Evolutionary conservation across 2,329 filamentous ascomycete genomes (phyloP).

Genomic region (Colletotrichum godetiae): DNA sequence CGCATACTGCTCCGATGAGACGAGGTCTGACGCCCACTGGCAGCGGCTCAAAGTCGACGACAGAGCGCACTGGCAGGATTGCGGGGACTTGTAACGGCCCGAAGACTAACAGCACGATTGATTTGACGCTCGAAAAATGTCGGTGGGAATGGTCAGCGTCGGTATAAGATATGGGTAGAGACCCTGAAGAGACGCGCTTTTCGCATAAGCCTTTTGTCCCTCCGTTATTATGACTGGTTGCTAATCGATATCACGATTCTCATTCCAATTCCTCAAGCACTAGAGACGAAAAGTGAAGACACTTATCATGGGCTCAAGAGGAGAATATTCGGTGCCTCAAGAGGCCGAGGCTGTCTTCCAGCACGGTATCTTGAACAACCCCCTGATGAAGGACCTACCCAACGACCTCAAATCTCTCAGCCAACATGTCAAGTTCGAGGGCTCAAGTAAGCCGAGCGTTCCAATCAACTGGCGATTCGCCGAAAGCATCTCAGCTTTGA

Average conservation of each 20-base stretch:
- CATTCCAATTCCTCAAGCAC: neutral
- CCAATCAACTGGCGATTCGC: constrained; percentile 68
- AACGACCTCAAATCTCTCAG: constrained; percentile 20
- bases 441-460: constrained; percentile 54
- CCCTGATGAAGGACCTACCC: constrained; percentile 20
- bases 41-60: neutral
- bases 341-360: constrained; percentile 27
- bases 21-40: neutral
- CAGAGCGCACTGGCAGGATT: neutral
- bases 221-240: neutral
- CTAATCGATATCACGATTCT: too few relatives aligned
- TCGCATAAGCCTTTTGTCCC: neutral
- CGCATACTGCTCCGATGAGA: neutral
- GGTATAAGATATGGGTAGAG: neutral
- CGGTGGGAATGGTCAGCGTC: neutral
- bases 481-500: constrained; percentile 62
- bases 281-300: neutral
- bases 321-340: constrained; percentile 28
- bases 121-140: too few relatives aligned
- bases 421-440: constrained; percentile 52
- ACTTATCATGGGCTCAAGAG: constrained; percentile 18
- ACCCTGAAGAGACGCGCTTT: neutral
- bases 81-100: neutral
- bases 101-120: neutral
- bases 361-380: constrained; percentile 19